These are phyloP conservation scores for Castanea mollissima DNA, from an alignment of 306 rosid species.

Conservation along the genomic window DNA sequence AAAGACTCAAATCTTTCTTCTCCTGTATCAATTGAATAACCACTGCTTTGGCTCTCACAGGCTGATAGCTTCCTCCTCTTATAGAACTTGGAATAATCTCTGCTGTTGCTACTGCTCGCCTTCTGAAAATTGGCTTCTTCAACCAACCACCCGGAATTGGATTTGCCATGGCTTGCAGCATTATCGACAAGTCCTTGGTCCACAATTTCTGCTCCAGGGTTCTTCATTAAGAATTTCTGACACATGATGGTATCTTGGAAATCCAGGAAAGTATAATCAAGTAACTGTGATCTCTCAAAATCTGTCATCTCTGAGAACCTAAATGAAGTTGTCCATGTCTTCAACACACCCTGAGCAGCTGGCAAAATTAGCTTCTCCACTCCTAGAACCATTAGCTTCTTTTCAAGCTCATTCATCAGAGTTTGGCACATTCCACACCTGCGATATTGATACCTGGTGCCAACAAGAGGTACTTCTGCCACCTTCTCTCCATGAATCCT, in stretches of 20 bases:
- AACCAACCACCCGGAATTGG: neutral
- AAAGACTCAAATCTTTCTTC: neutral
- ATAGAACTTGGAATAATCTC: neutral
- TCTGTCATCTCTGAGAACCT: constrained; percentile 42
- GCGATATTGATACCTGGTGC: constrained; percentile 41
- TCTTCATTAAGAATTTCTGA: constrained; percentile 36
- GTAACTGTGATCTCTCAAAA: constrained; percentile 21
- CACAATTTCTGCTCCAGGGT: neutral
- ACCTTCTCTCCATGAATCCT: constrained; percentile 47
- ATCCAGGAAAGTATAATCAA: constrained; percentile 29
- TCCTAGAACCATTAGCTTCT: constrained; percentile 37
- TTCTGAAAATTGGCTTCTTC: neutral
- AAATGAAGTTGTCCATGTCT: constrained; percentile 54
- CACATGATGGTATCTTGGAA: constrained; percentile 53
- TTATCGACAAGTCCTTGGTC: neutral
- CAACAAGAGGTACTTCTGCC: constrained; percentile 70
- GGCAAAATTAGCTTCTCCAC: constrained; percentile 58
- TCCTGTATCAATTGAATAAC: neutral
- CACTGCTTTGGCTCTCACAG: neutral
- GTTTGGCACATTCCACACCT: constrained; percentile 55
- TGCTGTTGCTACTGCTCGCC: neutral
- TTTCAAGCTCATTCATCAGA: constrained; percentile 59
- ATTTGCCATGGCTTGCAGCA: neutral
- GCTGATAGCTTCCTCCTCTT: neutral
- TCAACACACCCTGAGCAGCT: constrained; percentile 30